Conservation (phyloP, 148 eudicot species). For the Camellia granthamiana region DNA sequence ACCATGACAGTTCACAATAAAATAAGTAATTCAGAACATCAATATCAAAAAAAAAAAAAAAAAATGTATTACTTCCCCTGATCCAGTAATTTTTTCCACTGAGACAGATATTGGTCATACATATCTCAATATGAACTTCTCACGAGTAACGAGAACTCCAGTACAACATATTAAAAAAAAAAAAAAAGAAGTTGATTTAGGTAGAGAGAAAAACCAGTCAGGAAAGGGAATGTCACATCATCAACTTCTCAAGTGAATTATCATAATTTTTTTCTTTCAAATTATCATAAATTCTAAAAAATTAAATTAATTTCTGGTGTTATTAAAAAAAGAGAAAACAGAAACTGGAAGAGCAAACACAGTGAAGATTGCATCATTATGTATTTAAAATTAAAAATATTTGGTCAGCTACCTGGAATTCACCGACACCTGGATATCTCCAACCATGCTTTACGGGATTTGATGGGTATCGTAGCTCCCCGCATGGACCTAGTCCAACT, state of each 20-base stretch:
- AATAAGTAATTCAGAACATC: not conserved
- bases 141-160: too few species aligned
- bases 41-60: not conserved
- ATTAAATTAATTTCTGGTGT: too few species aligned
- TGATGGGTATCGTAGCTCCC: conserved; percentile 88
- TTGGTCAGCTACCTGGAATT: conserved; percentile 68
- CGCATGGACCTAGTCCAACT: conserved; percentile 89
- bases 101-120: not conserved
- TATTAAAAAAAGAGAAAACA: too few species aligned
- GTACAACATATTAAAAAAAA: too few species aligned
- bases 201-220: too few species aligned
- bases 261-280: too few species aligned
- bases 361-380: not conserved
- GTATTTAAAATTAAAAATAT: conserved; percentile 4
- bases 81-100: not conserved
- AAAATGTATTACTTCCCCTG: not conserved
- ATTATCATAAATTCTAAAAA: too few species aligned
- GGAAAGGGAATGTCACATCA: too few species aligned
- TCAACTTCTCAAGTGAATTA: too few species aligned
- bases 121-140: not conserved
- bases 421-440: conserved; percentile 92
- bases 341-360: not conserved
- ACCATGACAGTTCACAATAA: not conserved
- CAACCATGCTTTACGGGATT: conserved; percentile 78
- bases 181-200: too few species aligned